Percentiles rank a stretch among this genome's conserved stretches.
phyloP scores from a whole-genome alignment of 2,329 filamentous ascomycete genomes.

The Penicillium palitans region DNA sequence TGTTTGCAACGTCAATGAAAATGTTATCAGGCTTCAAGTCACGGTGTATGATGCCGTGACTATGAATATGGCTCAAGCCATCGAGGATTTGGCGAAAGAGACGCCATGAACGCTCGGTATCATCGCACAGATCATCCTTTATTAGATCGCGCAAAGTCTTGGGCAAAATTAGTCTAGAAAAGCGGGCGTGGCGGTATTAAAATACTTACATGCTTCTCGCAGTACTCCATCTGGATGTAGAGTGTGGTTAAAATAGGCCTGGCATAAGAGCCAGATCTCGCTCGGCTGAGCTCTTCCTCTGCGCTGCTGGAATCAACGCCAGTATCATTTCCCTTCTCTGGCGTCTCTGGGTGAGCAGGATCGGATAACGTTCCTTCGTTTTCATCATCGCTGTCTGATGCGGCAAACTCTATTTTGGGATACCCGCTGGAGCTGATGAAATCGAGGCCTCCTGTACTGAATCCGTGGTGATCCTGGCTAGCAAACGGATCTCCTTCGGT shows the following conservation, averaged over 20 bases:
- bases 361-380: slow-evolving; percentile 40
- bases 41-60: slow-evolving; percentile 87
- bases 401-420: slow-evolving; percentile 71
- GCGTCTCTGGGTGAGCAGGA: slow-evolving; percentile 28
- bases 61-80: slow-evolving; percentile 85
- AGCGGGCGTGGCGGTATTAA: not conserved
- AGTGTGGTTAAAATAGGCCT: slow-evolving; percentile 69
- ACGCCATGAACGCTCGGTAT: slow-evolving; percentile 80
- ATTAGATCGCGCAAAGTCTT: slow-evolving; percentile 87
- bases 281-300: slow-evolving; percentile 40
- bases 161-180: slow-evolving; percentile 11
- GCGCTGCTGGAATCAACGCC: slow-evolving; percentile 25
- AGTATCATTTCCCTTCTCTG: slow-evolving; percentile 12
- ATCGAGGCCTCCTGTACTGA: slow-evolving; percentile 81
- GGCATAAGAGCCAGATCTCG: slow-evolving; percentile 50
- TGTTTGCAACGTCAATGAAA: slow-evolving; percentile 87
- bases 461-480: slow-evolving; percentile 39
- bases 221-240: slow-evolving; percentile 99
- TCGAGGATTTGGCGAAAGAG: slow-evolving; percentile 89
- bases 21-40: slow-evolving; percentile 97
- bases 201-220: slow-evolving; percentile 73
- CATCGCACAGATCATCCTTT: slow-evolving; percentile 68
- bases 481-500: slow-evolving; percentile 57
- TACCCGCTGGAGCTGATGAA: slow-evolving; percentile 87
- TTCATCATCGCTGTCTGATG: slow-evolving; percentile 54